A percentile compares a stretch with the other conserved stretches of the same genome.
Evolutionary conservation across 345 rosid species (phyloP).

Genomic region (Linum tenue): DNA sequence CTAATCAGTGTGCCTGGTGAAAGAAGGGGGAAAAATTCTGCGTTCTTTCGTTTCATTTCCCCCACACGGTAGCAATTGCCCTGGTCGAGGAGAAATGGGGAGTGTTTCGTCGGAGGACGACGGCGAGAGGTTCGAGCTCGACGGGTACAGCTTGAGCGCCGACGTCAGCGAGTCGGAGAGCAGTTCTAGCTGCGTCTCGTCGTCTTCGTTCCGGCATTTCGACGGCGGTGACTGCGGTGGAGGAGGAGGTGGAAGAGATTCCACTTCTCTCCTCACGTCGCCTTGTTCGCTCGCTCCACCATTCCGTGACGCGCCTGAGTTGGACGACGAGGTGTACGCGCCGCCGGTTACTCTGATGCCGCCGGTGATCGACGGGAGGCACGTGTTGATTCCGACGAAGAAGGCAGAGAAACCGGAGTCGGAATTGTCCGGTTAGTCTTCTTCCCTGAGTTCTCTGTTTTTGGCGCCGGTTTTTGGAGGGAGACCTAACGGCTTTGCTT

Average conservation of each 20-base stretch:
- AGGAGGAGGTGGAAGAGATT: not conserved
- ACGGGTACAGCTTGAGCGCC: slow-evolving; percentile 23
- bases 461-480: not conserved
- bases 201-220: slow-evolving; percentile 9
- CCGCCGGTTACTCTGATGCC: slow-evolving; percentile 16
- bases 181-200: slow-evolving; percentile 7
- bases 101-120: slow-evolving; percentile 24
- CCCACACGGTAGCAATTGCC: too few relatives aligned
- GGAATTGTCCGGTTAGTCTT: slow-evolving; percentile 17
- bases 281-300: slow-evolving; percentile 5
- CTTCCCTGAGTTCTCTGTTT: not conserved
- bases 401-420: not conserved
- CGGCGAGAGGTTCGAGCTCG: slow-evolving; percentile 20
- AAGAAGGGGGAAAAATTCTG: too few relatives aligned
- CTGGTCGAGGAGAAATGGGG: slow-evolving; percentile 11
- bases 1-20: not conserved
- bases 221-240: not conserved
- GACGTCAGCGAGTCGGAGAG: slow-evolving; percentile 31
- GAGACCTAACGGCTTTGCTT: not conserved
- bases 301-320: not conserved
- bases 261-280: slow-evolving; percentile 11
- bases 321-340: not conserved
- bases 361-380: slow-evolving; percentile 16
- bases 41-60: too few relatives aligned
- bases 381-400: slow-evolving; percentile 8